Evolutionary conservation across 768 basidiomycete species (phyloP).

Genomic region (Pilatotrama ljubarskyi): DNA sequence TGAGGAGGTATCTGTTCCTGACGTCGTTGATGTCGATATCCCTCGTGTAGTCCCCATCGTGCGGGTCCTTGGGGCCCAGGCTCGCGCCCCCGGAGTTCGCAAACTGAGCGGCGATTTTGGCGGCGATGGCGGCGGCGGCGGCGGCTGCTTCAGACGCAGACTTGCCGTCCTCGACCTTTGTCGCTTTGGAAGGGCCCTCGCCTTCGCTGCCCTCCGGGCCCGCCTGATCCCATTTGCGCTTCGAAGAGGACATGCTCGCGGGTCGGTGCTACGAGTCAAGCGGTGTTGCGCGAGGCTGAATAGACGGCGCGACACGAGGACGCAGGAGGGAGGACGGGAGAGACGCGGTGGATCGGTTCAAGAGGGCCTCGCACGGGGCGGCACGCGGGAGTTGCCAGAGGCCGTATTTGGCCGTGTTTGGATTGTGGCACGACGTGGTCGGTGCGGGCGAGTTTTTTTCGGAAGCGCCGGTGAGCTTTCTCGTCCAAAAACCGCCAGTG

Average conservation of each 20-base stretch:
- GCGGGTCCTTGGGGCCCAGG: constrained; percentile 53
- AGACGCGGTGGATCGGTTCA: neutral
- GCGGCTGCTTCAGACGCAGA: constrained; percentile 71
- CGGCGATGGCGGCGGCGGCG: constrained; percentile 84
- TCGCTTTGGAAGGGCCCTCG: constrained; percentile 41
- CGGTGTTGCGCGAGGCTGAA: neutral
- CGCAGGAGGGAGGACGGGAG: neutral
- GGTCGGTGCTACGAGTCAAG: neutral
- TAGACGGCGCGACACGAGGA: neutral
- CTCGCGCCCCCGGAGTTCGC: constrained; percentile 41
- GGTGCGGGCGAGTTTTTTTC: constrained; percentile 4
- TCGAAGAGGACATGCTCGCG: constrained; percentile 59
- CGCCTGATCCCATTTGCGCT: constrained; percentile 80
- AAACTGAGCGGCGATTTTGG: constrained; percentile 92
- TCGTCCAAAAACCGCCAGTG: constrained; percentile 11
- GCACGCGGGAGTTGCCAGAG: neutral
- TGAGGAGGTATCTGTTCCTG: constrained; percentile 91
- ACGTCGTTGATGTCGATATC: constrained; percentile 98
- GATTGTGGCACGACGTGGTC: constrained; percentile 7
- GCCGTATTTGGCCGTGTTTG: constrained; percentile 10
- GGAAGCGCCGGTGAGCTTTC: constrained; percentile 1
- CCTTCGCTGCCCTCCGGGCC: constrained; percentile 53
- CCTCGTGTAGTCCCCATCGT: constrained; percentile 80
- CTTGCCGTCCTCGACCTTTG: constrained; percentile 54
- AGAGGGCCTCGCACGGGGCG: neutral